Conservation (phyloP, 2,329 filamentous ascomycete genomes). For the Pseudogymnoascus sp. region DNA sequence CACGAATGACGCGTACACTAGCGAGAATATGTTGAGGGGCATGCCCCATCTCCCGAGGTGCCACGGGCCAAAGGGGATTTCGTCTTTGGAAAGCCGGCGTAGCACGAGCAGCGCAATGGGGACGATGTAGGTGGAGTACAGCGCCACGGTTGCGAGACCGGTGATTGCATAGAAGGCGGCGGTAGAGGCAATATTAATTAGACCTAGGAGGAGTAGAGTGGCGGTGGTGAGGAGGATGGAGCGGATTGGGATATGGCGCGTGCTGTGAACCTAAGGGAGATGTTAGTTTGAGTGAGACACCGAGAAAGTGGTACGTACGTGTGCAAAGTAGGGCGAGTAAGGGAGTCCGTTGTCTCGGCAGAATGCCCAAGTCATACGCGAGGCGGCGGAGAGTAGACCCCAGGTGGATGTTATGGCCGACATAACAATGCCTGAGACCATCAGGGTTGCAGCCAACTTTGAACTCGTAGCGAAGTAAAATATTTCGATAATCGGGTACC, state of each 20-base stretch:
- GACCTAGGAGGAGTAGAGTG: slow-evolving; percentile 27
- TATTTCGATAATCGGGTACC: slow-evolving; percentile 51
- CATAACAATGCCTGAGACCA: slow-evolving; percentile 16
- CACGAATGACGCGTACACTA: slow-evolving; percentile 31
- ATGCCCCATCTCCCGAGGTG: slow-evolving; percentile 19
- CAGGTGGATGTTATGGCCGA: slow-evolving; percentile 28
- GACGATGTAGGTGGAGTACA: slow-evolving; percentile 37
- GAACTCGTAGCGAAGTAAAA: slow-evolving; percentile 38
- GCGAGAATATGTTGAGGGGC: slow-evolving; percentile 14
- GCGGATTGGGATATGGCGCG: slow-evolving; percentile 17
- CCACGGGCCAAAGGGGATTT: slow-evolving; percentile 19
- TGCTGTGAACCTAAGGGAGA: slow-evolving; percentile 16
- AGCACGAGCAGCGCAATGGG: slow-evolving; percentile 33
- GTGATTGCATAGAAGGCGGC: slow-evolving; percentile 39
- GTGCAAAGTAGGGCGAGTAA: slow-evolving; percentile 18
- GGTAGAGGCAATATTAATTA: slow-evolving; percentile 35
- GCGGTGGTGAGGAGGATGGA: slow-evolving; percentile 23
- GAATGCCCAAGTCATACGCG: slow-evolving; percentile 35
- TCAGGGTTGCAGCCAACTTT: slow-evolving; percentile 29
- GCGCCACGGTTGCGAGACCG: slow-evolving; percentile 34
- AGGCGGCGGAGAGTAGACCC: slow-evolving; percentile 30
- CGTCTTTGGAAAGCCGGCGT: slow-evolving; percentile 28
- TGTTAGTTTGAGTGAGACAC: neutral
- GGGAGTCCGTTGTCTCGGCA: slow-evolving; percentile 36
- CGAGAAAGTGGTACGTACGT: neutral